Evolutionary conservation across 768 basidiomycete species (phyloP).

Genomic region (Lactifluus hygrophoroides): DNA sequence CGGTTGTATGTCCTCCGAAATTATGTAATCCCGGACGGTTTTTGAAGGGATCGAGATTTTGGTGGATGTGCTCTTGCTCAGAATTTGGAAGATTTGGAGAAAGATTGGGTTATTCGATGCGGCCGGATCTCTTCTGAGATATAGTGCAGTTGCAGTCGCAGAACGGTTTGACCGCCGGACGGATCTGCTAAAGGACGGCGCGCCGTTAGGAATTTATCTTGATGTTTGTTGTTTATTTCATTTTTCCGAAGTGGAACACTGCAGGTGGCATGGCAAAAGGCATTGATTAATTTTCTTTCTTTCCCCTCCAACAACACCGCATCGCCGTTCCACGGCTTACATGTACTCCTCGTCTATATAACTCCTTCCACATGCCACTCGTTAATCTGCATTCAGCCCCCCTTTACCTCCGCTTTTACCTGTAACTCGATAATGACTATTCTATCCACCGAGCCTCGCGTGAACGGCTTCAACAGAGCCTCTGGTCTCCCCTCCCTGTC

Average conservation of each 20-base stretch:
- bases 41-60: background rate
- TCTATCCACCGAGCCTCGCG: slow-evolving; percentile 12
- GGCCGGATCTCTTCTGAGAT: slow-evolving; percentile 4
- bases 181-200: background rate
- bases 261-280: too few species aligned
- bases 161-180: slow-evolving; percentile 4
- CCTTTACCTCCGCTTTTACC: background rate
- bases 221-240: too few species aligned
- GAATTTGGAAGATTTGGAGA: background rate
- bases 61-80: too few species aligned
- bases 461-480: slow-evolving; percentile 4
- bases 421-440: slow-evolving; percentile 13
- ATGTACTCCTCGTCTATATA: slow-evolving; percentile 1
- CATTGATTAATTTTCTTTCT: background rate
- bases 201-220: background rate
- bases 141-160: too few species aligned
- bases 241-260: too few species aligned
- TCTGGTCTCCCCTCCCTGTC: background rate
- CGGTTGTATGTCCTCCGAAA: background rate
- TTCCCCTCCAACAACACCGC: background rate
- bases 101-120: background rate
- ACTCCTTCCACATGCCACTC: background rate
- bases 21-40: background rate
- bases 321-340: background rate
- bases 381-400: background rate